phyloP scores from a whole-genome alignment of 345 rosid genomes.

The Erucastrum elatum region DNA sequence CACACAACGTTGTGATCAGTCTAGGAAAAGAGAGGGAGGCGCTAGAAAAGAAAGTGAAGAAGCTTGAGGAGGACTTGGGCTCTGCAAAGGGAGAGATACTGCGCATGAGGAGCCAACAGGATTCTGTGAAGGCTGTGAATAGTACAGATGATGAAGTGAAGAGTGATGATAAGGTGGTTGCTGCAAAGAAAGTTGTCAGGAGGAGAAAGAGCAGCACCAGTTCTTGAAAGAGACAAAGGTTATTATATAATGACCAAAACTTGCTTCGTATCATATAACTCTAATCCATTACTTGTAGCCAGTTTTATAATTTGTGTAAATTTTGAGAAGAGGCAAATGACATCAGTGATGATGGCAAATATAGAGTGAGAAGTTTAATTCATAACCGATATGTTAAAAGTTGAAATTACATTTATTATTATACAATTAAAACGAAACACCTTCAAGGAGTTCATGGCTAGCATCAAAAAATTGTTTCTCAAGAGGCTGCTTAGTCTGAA shows the following conservation, averaged over 20 bases:
- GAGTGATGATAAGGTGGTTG: constrained; percentile 44
- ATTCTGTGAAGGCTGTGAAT: constrained; percentile 14
- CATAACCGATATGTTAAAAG: constrained; percentile 11
- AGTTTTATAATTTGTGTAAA: constrained; percentile 26
- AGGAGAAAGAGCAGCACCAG: constrained; percentile 49
- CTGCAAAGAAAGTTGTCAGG: constrained; percentile 53
- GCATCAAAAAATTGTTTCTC: constrained; percentile 35
- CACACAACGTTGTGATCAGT: neutral
- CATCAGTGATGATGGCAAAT: constrained; percentile 4
- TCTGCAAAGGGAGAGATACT: constrained; percentile 82
- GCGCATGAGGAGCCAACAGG: neutral
- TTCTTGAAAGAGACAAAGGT: constrained; percentile 31
- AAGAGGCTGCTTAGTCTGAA: constrained; percentile 17
- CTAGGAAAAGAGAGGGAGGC: constrained; percentile 60
- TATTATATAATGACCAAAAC: constrained; percentile 5
- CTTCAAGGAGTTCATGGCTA: constrained; percentile 16
- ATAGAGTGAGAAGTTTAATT: neutral
- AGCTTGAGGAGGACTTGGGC: constrained; percentile 70
- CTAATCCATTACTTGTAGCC: neutral
- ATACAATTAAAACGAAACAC: constrained; percentile 31
- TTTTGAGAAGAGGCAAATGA: constrained; percentile 23
- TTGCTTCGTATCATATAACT: neutral
- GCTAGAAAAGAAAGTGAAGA: constrained; percentile 66
- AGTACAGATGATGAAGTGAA: neutral
- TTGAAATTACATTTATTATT: constrained; percentile 37